Conservation (phyloP, 495 filamentous ascomycete genomes). For the Mytilinidion resinicola region DNA sequence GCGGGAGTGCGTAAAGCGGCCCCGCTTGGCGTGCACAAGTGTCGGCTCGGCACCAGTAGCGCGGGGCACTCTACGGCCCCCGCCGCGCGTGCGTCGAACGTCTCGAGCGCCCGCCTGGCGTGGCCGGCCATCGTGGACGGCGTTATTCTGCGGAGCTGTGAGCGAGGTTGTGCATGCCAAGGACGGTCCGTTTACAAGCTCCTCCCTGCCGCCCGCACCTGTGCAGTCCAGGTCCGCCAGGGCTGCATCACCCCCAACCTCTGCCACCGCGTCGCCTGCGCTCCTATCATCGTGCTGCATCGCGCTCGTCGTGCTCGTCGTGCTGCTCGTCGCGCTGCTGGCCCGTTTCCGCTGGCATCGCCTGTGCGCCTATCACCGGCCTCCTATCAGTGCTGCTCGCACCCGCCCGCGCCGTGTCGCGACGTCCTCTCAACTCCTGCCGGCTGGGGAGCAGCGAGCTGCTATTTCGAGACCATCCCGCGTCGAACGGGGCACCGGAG, state of each 20-base stretch:
- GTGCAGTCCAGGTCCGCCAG: no score
- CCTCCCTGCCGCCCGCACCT: no score
- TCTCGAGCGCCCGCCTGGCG: no score
- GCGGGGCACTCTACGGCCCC: no score
- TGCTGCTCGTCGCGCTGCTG: not conserved
- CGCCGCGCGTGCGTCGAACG: no score
- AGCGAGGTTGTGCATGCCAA: no score
- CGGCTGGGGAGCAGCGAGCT: not conserved
- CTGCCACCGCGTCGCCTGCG: not conserved
- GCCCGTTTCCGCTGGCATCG: not conserved
- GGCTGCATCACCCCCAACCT: not conserved
- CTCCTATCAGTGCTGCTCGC: not conserved
- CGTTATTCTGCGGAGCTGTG: no score
- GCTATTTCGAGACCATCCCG: conserved; percentile 1
- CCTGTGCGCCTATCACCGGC: not conserved
- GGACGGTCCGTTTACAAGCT: no score
- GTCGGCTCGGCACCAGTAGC: no score
- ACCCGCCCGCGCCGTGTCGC: not conserved
- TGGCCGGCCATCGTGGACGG: no score
- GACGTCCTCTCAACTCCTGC: not conserved
- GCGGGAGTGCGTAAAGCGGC: no score
- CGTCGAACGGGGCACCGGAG: not conserved
- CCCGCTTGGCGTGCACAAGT: no score
- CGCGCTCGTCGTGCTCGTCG: not conserved
- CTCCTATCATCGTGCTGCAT: not conserved